phyloP scores from a whole-genome alignment of 2,329 filamentous ascomycete genomes.

The Colletotrichum higginsianum region DNA sequence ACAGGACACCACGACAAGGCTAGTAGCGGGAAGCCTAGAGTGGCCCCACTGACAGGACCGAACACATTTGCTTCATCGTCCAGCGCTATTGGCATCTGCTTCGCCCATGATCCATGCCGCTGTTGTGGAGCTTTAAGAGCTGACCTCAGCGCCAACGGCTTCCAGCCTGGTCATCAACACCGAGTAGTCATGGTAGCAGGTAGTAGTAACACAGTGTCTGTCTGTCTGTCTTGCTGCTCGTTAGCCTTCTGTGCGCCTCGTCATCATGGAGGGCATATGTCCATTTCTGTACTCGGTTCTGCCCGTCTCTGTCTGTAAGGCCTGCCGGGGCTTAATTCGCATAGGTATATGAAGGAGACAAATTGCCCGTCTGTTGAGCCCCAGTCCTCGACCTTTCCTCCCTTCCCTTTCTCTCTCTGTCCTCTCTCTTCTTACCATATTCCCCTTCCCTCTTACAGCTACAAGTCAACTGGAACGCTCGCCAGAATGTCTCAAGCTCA shows the following conservation, averaged over 20 bases:
- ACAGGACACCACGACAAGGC: constrained; percentile 15
- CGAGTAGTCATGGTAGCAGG: background rate
- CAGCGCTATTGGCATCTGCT: constrained; percentile 3
- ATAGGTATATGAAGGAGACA: constrained; percentile 26
- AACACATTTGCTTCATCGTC: constrained; percentile 21
- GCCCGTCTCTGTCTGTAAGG: too few relatives aligned
- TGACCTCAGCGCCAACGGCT: constrained; percentile 36
- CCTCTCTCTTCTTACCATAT: background rate
- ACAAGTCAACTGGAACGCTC: constrained; percentile 1
- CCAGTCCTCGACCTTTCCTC: background rate
- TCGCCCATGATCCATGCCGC: constrained; percentile 25
- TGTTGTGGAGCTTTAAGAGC: constrained; percentile 29
- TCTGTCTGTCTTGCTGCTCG: background rate
- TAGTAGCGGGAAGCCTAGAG: constrained; percentile 27
- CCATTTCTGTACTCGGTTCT: background rate
- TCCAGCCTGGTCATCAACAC: constrained; percentile 25
- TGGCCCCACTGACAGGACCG: constrained; percentile 8
- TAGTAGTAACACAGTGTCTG: background rate
- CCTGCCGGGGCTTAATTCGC: background rate
- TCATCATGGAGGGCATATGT: constrained; percentile 9
- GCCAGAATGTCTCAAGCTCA: constrained; percentile 27
- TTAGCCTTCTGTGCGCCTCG: constrained; percentile 7
- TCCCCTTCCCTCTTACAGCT: constrained; percentile 1
- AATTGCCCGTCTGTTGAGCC: background rate
- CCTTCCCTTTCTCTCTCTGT: background rate